phyloP scores from a whole-genome alignment of 2,329 filamentous ascomycete species.

The Trichoderma endophyticum region DNA sequence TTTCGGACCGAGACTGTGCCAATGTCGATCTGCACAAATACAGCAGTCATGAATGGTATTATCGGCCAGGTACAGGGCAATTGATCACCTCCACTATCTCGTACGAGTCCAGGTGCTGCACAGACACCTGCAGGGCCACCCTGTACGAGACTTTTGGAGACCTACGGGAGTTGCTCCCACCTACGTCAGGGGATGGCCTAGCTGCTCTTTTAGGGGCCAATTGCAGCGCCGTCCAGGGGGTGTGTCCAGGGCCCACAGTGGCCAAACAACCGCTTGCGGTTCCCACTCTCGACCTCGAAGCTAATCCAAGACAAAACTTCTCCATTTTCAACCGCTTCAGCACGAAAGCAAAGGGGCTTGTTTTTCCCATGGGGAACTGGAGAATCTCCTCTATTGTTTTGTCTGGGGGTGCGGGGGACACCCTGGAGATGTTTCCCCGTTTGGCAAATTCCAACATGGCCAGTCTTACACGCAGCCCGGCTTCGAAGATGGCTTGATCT shows the following conservation, averaged over 20 bases:
- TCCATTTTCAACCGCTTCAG: neutral
- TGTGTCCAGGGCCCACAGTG: neutral
- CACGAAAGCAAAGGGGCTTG: neutral
- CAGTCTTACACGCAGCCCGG: neutral
- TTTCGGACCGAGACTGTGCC: neutral
- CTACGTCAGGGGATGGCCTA: slow-evolving; percentile 15
- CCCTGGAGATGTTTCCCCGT: slow-evolving; percentile 1
- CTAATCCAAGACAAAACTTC: neutral
- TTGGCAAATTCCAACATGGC: neutral
- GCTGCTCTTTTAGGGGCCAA: slow-evolving; percentile 9
- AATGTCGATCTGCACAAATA: neutral
- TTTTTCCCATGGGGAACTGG: slow-evolving; percentile 15
- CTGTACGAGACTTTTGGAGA: neutral
- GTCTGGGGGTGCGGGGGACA: slow-evolving; percentile 15
- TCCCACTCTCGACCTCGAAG: slow-evolving; percentile 11
- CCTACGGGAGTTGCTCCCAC: slow-evolving; percentile 13
- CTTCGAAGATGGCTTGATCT: neutral
- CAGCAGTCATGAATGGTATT: neutral
- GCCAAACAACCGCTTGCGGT: slow-evolving; percentile 2
- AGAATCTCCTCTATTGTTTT: neutral
- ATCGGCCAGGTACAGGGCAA: neutral
- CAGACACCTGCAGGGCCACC: slow-evolving; percentile 1
- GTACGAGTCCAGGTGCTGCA: neutral
- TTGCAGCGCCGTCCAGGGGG: slow-evolving; percentile 13
- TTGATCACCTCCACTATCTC: neutral